These are phyloP conservation scores for Abelmoschus esculentus DNA, from an alignment of 345 rosid species.

Conservation along the genomic window DNA sequence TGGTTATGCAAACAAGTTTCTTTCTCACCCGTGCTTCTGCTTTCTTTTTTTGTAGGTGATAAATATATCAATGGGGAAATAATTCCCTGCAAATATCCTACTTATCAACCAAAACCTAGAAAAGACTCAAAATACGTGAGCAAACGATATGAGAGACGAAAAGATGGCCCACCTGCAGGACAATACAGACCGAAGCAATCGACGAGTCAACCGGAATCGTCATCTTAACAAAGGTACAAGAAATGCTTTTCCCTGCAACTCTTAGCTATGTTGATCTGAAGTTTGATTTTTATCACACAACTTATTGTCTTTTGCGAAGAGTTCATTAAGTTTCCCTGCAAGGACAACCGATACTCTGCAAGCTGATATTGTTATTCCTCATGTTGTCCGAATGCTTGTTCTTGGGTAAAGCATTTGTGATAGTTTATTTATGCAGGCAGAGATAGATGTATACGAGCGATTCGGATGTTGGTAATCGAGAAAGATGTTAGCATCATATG, in stretches of 20 bases:
- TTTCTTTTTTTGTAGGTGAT: slow-evolving; percentile 43
- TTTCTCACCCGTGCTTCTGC: too few species aligned
- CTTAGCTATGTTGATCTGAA: background rate
- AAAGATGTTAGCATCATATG: too few species aligned
- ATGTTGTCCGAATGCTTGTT: too few species aligned
- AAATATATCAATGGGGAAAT: slow-evolving; percentile 93
- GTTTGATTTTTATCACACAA: background rate
- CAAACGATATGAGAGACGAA: slow-evolving; percentile 67
- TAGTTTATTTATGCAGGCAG: too few species aligned
- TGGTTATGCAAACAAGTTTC: background rate
- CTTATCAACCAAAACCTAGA: slow-evolving; percentile 82
- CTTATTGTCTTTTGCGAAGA: background rate
- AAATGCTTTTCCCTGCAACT: background rate
- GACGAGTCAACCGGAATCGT: slow-evolving; percentile 39
- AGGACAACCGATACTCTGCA: too few species aligned
- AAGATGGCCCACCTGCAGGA: slow-evolving; percentile 64
- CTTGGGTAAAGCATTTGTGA: background rate
- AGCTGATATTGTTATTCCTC: too few species aligned
- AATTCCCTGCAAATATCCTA: slow-evolving; percentile 82
- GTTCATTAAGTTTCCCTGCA: too few species aligned
- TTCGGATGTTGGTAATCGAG: too few species aligned
- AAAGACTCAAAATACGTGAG: slow-evolving; percentile 50
- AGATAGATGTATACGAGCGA: too few species aligned
- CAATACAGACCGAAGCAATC: slow-evolving; percentile 54
- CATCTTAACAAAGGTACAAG: slow-evolving; percentile 27